These are phyloP conservation scores for Gentiana macrophylla DNA, from an alignment of 257 asterid species.

Conservation along the genomic window DNA sequence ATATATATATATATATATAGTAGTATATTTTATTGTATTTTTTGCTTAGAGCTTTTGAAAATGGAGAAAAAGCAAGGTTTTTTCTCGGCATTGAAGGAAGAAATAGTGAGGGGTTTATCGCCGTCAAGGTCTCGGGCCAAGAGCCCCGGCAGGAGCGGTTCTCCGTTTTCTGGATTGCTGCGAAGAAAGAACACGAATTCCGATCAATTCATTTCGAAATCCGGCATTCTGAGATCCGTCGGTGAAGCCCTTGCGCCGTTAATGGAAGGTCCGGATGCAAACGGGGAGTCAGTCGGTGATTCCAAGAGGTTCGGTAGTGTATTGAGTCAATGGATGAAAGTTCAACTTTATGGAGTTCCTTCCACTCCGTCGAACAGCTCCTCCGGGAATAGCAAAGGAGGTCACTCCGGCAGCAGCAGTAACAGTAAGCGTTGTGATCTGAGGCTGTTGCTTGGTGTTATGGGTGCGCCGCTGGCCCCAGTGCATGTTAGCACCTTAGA, in stretches of 20 bases:
- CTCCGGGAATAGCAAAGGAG: slow-evolving; percentile 1
- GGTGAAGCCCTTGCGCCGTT: slow-evolving; percentile 33
- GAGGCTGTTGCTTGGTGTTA: slow-evolving; percentile 81
- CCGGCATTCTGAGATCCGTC: slow-evolving; percentile 25
- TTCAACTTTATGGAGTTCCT: slow-evolving; percentile 23
- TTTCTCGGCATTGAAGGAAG: slow-evolving; percentile 84
- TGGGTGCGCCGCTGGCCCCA: slow-evolving; percentile 97
- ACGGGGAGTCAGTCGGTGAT: slow-evolving; percentile 21
- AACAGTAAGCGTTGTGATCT: slow-evolving; percentile 60
- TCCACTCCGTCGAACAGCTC: slow-evolving; percentile 38
- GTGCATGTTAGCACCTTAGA: slow-evolving; percentile 73
- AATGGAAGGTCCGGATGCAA: slow-evolving; percentile 38
- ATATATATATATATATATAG: no score
- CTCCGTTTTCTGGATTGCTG: slow-evolving; percentile 54
- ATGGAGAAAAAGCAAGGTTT: slow-evolving; percentile 93
- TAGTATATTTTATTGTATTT: no score
- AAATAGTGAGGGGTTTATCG: slow-evolving; percentile 79
- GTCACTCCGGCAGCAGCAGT: not conserved
- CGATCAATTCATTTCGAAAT: slow-evolving; percentile 23
- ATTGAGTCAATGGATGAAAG: slow-evolving; percentile 28
- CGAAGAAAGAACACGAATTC: slow-evolving; percentile 46
- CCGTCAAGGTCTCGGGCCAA: slow-evolving; percentile 76
- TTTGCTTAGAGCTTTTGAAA: not conserved
- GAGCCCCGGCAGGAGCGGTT: slow-evolving; percentile 62
- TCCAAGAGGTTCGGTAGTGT: slow-evolving; percentile 29